These are phyloP conservation scores for Ilyonectria mors-panacis DNA, from an alignment of 2,329 filamentous ascomycete species.

Conservation along the genomic window DNA sequence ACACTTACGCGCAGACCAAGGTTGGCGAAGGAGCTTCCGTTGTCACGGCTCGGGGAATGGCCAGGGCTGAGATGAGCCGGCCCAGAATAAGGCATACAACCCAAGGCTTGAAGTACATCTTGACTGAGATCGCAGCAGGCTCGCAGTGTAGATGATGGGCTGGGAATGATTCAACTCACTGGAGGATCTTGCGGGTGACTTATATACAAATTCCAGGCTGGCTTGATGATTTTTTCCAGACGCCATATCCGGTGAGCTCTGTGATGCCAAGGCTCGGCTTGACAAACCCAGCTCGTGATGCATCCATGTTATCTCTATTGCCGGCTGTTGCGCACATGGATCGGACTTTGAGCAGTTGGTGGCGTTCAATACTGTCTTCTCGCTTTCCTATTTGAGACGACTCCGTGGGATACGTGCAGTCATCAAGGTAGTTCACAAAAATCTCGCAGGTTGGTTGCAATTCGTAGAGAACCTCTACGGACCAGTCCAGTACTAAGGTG, in stretches of 20 bases:
- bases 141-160: background rate
- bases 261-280: background rate
- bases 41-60: background rate
- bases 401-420: background rate
- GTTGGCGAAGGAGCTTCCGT: background rate
- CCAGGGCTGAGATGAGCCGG: background rate
- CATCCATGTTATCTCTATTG: background rate
- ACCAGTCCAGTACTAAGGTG: background rate
- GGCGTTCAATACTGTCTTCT: background rate
- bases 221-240: background rate
- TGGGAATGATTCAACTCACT: background rate
- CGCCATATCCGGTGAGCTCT: background rate
- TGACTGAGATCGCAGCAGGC: background rate
- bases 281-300: no score
- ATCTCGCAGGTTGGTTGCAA: background rate
- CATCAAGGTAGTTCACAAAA: background rate
- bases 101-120: background rate
- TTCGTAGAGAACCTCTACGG: background rate
- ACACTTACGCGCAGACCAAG: background rate
- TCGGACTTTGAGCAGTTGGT: background rate
- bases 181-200: background rate
- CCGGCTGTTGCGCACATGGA: background rate
- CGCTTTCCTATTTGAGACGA: background rate
- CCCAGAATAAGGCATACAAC: background rate
- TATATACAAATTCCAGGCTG: background rate